Percentiles rank a stretch among this genome's conserved stretches.
Conservation (phyloP, 495 filamentous ascomycete genomes). For the Entonaema liquescens region DNA sequence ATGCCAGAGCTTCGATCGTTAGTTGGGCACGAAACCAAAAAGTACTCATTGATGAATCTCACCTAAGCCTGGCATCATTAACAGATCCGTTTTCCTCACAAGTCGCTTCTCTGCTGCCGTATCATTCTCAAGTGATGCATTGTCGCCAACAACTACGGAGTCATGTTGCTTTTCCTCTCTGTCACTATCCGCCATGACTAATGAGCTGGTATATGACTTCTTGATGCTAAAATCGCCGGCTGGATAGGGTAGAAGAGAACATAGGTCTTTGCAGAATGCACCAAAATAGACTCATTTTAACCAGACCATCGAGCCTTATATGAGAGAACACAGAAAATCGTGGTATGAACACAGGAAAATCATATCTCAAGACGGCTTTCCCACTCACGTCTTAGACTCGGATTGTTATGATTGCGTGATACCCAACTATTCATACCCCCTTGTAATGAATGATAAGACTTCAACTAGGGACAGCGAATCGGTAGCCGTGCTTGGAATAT, state of each 20-base stretch:
- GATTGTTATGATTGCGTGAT: neutral
- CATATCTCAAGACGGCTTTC: neutral
- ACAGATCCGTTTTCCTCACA: constrained; percentile 46
- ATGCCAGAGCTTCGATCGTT: neutral
- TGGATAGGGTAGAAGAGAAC: no score
- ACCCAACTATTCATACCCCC: neutral
- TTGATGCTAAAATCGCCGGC: no score
- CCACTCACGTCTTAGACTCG: neutral
- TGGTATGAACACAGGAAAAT: neutral
- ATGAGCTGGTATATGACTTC: no score
- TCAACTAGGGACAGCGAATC: neutral
- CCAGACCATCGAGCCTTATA: neutral
- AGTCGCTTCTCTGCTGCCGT: constrained; percentile 25
- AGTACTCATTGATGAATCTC: neutral
- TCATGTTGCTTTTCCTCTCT: neutral
- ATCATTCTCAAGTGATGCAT: constrained; percentile 21
- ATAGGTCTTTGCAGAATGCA: no score
- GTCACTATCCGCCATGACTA: neutral
- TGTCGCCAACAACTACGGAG: neutral
- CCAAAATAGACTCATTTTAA: no score
- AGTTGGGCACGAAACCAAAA: neutral
- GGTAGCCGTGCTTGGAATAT: neutral
- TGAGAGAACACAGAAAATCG: neutral
- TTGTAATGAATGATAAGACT: neutral
- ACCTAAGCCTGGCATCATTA: constrained; percentile 44